Evolutionary conservation across 106 monocot species (phyloP).

Genomic region (Allium sativum): DNA sequence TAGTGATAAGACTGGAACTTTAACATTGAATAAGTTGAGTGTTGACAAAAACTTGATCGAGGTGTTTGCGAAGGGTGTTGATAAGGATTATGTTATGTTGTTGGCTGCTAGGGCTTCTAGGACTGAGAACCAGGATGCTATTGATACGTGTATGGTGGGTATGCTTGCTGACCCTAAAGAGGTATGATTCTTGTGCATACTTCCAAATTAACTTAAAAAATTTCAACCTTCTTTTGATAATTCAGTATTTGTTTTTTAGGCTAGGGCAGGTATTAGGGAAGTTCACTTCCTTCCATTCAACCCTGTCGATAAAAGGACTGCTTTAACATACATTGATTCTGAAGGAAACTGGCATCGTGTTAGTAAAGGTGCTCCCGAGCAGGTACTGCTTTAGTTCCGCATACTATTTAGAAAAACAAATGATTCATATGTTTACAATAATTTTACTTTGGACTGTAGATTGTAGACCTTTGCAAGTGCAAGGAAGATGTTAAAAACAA

Average conservation of each 20-base stretch:
- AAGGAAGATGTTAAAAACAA: constrained; percentile 53
- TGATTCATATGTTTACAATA: background rate
- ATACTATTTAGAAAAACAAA: background rate
- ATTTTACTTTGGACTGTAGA: constrained; percentile 21
- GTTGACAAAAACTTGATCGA: constrained; percentile 81
- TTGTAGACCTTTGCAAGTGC: constrained; percentile 54
- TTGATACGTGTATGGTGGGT: constrained; percentile 91
- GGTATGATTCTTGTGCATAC: constrained; percentile 23
- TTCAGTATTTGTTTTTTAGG: constrained; percentile 28
- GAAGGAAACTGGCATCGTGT: constrained; percentile 81
- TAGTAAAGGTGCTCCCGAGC: constrained; percentile 97
- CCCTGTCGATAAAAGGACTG: constrained; percentile 94
- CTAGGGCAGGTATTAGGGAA: constrained; percentile 90
- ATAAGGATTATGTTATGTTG: constrained; percentile 73
- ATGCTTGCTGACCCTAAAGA: constrained; percentile 99
- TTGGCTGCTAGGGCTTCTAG: constrained; percentile 87
- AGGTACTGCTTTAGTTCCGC: constrained; percentile 24
- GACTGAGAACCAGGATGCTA: constrained; percentile 92
- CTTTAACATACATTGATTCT: constrained; percentile 80
- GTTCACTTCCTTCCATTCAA: constrained; percentile 95
- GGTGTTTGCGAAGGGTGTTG: constrained; percentile 76
- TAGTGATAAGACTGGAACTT: constrained; percentile 92
- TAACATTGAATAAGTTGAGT: constrained; percentile 92
- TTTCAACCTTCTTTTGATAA: background rate
- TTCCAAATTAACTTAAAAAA: background rate